These are phyloP conservation scores for Arabidopsis thaliana DNA, from an alignment of 345 rosid genomes.

Conservation along the genomic window DNA sequence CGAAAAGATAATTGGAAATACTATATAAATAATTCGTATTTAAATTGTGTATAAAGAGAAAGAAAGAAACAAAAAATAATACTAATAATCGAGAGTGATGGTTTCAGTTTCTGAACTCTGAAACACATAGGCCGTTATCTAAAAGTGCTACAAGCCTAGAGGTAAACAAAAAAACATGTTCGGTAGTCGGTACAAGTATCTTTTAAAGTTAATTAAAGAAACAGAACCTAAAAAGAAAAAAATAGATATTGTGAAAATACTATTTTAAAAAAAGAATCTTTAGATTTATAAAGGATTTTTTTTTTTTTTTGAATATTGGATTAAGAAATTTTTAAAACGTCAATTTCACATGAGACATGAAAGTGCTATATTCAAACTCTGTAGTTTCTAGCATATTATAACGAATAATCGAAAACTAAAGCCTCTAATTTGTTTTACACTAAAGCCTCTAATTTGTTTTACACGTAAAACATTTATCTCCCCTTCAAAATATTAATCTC, in stretches of 20 bases:
- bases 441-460: not conserved
- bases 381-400: not conserved
- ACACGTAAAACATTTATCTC: not conserved
- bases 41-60: too few species aligned
- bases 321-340: not conserved
- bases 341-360: not conserved
- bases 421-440: not conserved
- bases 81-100: slow-evolving; percentile 29
- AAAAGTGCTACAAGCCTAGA: slow-evolving; percentile 25
- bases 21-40: not conserved
- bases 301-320: too few species aligned
- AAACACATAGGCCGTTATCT: slow-evolving; percentile 9
- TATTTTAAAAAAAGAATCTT: not conserved
- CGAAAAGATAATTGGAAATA: slow-evolving; percentile 34
- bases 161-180: slow-evolving; percentile 25
- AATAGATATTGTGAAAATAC: too few species aligned
- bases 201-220: not conserved
- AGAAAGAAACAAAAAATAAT: not conserved
- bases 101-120: slow-evolving; percentile 30
- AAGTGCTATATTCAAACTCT: not conserved
- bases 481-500: not conserved
- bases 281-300: not conserved
- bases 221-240: not conserved
- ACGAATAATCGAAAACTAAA: not conserved
- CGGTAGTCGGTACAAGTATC: not conserved